Conservation (phyloP, 1,139 yeast species). For the Yamadazyma conglobata region DNA sequence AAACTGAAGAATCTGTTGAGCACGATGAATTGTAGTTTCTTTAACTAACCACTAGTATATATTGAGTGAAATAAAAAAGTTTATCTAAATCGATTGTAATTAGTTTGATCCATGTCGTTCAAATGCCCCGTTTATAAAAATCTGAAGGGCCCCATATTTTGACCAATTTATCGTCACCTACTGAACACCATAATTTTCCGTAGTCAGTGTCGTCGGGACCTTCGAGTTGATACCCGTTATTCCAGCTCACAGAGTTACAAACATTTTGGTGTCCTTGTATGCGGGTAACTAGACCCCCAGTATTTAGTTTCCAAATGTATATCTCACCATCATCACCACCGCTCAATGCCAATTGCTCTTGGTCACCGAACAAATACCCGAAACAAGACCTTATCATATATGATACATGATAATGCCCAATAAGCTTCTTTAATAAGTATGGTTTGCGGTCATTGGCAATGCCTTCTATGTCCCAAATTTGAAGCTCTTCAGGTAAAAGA, state of each 20-base stretch:
- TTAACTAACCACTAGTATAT: background rate
- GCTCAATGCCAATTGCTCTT: slow-evolving; percentile 68
- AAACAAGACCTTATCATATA: slow-evolving; percentile 76
- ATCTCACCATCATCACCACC: slow-evolving; percentile 84
- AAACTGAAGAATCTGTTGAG: slow-evolving; percentile 21
- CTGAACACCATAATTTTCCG: slow-evolving; percentile 69
- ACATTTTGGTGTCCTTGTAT: slow-evolving; percentile 61
- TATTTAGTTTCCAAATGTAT: slow-evolving; percentile 75
- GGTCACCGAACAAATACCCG: slow-evolving; percentile 49
- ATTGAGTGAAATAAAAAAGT: no score
- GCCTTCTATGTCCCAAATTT: slow-evolving; percentile 61
- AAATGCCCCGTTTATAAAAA: slow-evolving; percentile 9
- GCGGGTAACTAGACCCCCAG: slow-evolving; percentile 64
- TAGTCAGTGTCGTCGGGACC: slow-evolving; percentile 26
- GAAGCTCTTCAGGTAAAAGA: slow-evolving; percentile 74
- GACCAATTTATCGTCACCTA: slow-evolving; percentile 75
- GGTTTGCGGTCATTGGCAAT: slow-evolving; percentile 24
- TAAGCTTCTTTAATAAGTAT: slow-evolving; percentile 54
- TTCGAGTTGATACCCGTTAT: slow-evolving; percentile 27
- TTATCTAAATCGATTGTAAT: no score
- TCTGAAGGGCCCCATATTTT: slow-evolving; percentile 58
- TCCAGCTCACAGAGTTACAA: slow-evolving; percentile 80
- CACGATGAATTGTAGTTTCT: slow-evolving; percentile 38
- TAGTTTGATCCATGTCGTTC: no score
- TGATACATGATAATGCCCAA: slow-evolving; percentile 70